Evolutionary conservation across 257 asterid genomes (phyloP), one percentile per base, ranked within the genome.

Genomic region (Nicotiana obtusifolia): DNA sequence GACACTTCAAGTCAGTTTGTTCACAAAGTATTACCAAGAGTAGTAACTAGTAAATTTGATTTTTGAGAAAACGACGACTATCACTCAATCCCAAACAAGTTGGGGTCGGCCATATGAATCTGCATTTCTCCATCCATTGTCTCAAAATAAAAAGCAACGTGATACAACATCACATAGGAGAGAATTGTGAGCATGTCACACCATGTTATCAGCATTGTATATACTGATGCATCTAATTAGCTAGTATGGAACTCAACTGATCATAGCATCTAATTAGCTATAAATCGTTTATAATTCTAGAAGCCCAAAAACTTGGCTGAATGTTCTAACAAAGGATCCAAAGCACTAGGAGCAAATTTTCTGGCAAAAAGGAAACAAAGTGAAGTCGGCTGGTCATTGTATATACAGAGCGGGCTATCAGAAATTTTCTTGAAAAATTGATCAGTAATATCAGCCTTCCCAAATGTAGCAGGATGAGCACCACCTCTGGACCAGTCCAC

Each of bases 401-500:
- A 93, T 11, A 82, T 61, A 84, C 99, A 95, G 0, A 76, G 75
- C n/a, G 68, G 44, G 37, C 87, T 84, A 1, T 85, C 85, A 24
- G 81, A 64, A 28, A 90, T 91, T 71, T 61, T 85, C 89, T 89
- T 88, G 86, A 95, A 95, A 80, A 93, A 89, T 5, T 84, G 80
- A 5, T 77, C 90, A 0, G 66, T 84, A 33, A 93, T 59, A 56
- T 95, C 99, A 1, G 65, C 86, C 83, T 88, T 88, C 6, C 98
- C 97, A 41, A 90, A 94, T 1, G 93, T 89, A 30, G 97, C 97
- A 1, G 98, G 98, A 84, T 94, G 98, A 11, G 98, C 95, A 7
- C 97, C 98, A 1, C 98, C 97, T 81, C 97, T 85, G 5, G 98
- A 94, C 98, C 98, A 94, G 85, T 94, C 98, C 9, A 91, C 98